A percentile compares a stretch with the other conserved stretches of the same genome.
These are phyloP conservation scores for Geotrichum klebahnii DNA, from an alignment of 1,139 yeast genomes.

Conservation along the genomic window DNA sequence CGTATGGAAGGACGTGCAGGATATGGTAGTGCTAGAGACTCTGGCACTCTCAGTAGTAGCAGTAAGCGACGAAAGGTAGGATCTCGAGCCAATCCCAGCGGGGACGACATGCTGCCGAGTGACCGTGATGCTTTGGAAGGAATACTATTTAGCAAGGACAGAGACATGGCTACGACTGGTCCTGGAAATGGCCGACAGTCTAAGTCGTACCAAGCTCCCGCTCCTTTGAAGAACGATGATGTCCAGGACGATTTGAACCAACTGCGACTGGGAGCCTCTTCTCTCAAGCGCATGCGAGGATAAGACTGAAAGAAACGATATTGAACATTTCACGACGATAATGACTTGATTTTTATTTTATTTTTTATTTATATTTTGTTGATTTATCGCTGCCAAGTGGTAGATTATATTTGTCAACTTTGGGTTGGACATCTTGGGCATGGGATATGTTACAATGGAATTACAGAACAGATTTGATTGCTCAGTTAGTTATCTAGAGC, in stretches of 20 bases:
- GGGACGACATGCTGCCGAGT: conserved; percentile 34
- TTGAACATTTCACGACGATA: no score
- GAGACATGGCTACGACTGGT: conserved; percentile 5
- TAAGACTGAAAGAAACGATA: not conserved
- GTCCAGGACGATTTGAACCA: conserved; percentile 18
- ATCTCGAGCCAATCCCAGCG: conserved; percentile 23
- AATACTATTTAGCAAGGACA: conserved; percentile 30
- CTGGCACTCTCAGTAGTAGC: not conserved
- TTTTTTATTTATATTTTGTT: not conserved
- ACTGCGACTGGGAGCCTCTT: conserved; percentile 13
- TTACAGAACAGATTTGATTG: no score
- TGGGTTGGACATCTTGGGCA: no score
- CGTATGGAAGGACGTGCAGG: conserved; percentile 33
- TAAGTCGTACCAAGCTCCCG: conserved; percentile 46
- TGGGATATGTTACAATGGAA: no score
- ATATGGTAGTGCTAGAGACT: conserved; percentile 22
- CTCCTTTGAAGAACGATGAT: conserved; percentile 21
- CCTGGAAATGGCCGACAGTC: conserved; percentile 17
- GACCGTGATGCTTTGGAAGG: conserved; percentile 38
- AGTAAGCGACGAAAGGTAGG: conserved; percentile 24
- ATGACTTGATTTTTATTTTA: not conserved
- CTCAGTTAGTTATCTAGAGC: no score
- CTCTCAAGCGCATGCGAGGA: conserved; percentile 17
- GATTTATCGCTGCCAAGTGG: not conserved
- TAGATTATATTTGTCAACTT: not conserved